A percentile compares a stretch with the other conserved stretches of the same genome.
phyloP scores from a whole-genome alignment of 768 basidiomycete species.

The Guyanaporus albipodus region DNA sequence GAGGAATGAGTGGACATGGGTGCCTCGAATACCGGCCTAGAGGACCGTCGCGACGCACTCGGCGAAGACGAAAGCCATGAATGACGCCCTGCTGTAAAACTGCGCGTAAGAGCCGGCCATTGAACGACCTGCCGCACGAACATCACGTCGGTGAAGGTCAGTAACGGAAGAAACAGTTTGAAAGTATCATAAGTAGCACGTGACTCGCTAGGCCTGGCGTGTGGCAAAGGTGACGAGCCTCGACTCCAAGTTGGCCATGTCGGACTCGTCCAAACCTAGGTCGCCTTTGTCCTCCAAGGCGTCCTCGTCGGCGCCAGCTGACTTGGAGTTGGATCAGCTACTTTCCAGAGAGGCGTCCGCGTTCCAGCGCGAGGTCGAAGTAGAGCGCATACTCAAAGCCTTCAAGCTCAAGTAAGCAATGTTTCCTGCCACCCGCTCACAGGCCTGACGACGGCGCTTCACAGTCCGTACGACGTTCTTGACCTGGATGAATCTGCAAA shows the following conservation, averaged over 20 bases:
- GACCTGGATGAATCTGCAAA: slow-evolving; percentile 70
- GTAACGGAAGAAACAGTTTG: too few species aligned
- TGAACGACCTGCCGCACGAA: too few species aligned
- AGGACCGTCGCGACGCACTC: not conserved
- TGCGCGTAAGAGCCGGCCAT: too few species aligned
- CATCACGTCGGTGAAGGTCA: slow-evolving; percentile 1
- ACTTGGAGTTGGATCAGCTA: slow-evolving; percentile 72
- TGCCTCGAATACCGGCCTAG: slow-evolving; percentile 3
- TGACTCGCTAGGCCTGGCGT: slow-evolving; percentile 9
- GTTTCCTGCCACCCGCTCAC: not conserved
- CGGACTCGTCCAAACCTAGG: slow-evolving; percentile 20
- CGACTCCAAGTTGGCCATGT: slow-evolving; percentile 20
- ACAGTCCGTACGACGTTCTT: slow-evolving; percentile 90
- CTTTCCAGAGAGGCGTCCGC: slow-evolving; percentile 78
- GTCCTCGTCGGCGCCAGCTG: slow-evolving; percentile 21
- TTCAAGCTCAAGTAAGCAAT: slow-evolving; percentile 90
- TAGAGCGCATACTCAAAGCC: slow-evolving; percentile 86
- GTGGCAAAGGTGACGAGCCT: not conserved
- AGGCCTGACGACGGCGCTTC: not conserved
- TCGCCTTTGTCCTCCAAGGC: slow-evolving; percentile 6
- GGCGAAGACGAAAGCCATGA: slow-evolving; percentile 3
- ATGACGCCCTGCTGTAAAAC: not conserved
- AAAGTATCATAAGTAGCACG: slow-evolving; percentile 15
- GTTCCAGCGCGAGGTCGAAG: slow-evolving; percentile 83
- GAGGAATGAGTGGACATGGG: slow-evolving; percentile 12